Percentiles rank a stretch among this genome's conserved stretches.
phyloP scores from a whole-genome alignment of 768 basidiomycete genomes.

The Clitopilus passeckerianus region DNA sequence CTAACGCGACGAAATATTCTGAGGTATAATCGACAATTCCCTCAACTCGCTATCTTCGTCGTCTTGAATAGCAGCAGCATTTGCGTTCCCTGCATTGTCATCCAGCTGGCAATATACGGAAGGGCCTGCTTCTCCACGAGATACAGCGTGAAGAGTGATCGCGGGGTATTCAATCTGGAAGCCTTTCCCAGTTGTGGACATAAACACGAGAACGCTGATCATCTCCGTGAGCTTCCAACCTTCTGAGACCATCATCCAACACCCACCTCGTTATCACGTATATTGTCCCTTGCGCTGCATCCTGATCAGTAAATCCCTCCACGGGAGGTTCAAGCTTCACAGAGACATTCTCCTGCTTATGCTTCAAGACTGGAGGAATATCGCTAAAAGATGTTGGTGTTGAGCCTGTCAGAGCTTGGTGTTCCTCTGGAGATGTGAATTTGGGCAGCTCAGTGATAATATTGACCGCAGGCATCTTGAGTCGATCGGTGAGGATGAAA shows the following conservation, averaged over 20 bases:
- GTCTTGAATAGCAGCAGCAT: slow-evolving; percentile 23
- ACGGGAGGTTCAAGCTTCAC: slow-evolving; percentile 67
- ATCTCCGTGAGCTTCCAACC: background rate
- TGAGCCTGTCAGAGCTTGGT: slow-evolving; percentile 58
- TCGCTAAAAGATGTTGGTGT: slow-evolving; percentile 83
- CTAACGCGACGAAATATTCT: slow-evolving; percentile 55
- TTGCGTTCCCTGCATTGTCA: slow-evolving; percentile 40
- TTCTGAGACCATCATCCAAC: slow-evolving; percentile 4
- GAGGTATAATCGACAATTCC: slow-evolving; percentile 76
- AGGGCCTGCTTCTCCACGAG: slow-evolving; percentile 59
- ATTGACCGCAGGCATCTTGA: slow-evolving; percentile 33
- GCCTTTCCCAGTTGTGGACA: slow-evolving; percentile 63
- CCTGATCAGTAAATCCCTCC: slow-evolving; percentile 49
- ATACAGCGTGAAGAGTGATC: slow-evolving; percentile 91
- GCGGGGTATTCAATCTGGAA: slow-evolving; percentile 85
- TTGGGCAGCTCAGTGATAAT: slow-evolving; percentile 29
- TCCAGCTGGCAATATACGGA: slow-evolving; percentile 95
- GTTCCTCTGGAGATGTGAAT: slow-evolving; percentile 55
- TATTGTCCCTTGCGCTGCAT: slow-evolving; percentile 58
- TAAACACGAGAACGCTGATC: slow-evolving; percentile 69
- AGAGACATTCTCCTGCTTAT: slow-evolving; percentile 68
- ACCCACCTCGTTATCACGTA: slow-evolving; percentile 83
- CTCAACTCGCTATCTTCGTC: slow-evolving; percentile 53
- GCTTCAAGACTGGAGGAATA: slow-evolving; percentile 79
- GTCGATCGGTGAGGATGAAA: background rate